Percentiles rank a stretch among this genome's conserved stretches.
phyloP scores from a whole-genome alignment of 2,329 filamentous ascomycete species.

The Thyridium curvatum region DNA sequence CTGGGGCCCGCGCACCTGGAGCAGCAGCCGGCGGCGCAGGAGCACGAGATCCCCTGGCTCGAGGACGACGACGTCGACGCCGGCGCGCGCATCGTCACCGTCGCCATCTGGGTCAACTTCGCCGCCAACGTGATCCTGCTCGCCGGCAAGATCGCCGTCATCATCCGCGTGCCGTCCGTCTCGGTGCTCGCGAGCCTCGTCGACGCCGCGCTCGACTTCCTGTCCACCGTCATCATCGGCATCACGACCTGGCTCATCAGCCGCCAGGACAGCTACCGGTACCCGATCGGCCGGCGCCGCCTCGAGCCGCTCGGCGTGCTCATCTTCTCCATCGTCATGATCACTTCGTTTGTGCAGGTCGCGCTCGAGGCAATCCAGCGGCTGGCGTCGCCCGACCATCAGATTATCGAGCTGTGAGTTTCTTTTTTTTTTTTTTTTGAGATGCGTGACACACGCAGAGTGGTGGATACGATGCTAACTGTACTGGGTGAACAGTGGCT shows the following conservation, averaged over 20 bases:
- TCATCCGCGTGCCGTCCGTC: constrained; percentile 72
- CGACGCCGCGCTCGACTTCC: constrained; percentile 73
- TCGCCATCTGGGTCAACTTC: constrained; percentile 85
- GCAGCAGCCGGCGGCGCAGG: constrained; percentile 17
- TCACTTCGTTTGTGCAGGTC: constrained; percentile 77
- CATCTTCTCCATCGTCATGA: constrained; percentile 81
- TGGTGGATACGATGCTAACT: constrained; percentile 3
- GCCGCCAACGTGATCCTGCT: constrained; percentile 71
- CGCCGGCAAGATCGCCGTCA: constrained; percentile 69
- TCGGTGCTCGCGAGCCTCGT: constrained; percentile 76
- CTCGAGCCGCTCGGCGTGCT: constrained; percentile 76
- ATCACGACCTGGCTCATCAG: constrained; percentile 69
- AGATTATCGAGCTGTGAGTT: constrained; percentile 60
- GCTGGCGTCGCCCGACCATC: constrained; percentile 53
- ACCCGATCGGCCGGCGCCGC: constrained; percentile 69
- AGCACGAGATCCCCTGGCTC: constrained; percentile 60
- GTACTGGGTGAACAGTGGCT: constrained; percentile 28
- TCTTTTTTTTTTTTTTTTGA: no score
- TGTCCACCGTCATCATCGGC: constrained; percentile 78
- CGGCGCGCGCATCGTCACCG: constrained; percentile 67
- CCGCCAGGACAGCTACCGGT: constrained; percentile 66
- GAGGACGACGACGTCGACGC: constrained; percentile 69
- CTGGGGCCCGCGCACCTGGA: no score
- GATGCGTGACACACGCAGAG: neutral
- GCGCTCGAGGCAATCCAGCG: constrained; percentile 63